phyloP scores from a whole-genome alignment of 139 green algal genomes.

The Mychonastes homosphaera region DNA sequence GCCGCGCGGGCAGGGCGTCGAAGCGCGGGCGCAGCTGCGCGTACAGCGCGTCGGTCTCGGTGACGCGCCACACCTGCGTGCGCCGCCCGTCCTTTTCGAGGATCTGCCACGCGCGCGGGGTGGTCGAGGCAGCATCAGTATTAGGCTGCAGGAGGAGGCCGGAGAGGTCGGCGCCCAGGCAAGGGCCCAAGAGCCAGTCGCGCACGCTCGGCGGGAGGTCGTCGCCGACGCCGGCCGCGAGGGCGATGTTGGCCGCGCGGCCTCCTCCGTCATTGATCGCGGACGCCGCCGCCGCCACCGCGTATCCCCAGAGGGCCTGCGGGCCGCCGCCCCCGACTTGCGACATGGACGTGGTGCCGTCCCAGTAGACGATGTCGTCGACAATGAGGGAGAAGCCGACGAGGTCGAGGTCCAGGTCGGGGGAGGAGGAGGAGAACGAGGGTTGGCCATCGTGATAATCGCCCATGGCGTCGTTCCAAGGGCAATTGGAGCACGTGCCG shows the following conservation, averaged over 20 bases:
- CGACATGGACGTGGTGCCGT: slow-evolving; percentile 41
- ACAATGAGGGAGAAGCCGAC: slow-evolving; percentile 47
- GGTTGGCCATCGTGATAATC: too few species aligned
- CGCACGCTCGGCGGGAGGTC: slow-evolving; percentile 25
- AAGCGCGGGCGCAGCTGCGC: slow-evolving; percentile 40
- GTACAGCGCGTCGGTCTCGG: slow-evolving; percentile 30
- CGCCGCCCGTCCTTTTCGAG: slow-evolving; percentile 45
- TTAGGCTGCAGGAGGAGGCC: slow-evolving; percentile 29
- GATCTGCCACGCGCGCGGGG: slow-evolving; percentile 55
- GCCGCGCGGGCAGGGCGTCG: slow-evolving; percentile 26
- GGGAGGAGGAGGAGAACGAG: too few species aligned
- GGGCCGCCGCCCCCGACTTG: slow-evolving; percentile 43
- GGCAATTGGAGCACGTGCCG: too few species aligned
- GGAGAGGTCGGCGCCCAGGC: slow-evolving; percentile 19
- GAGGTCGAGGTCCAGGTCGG: slow-evolving; percentile 16
- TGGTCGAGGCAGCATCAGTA: too few species aligned
- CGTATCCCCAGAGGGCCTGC: slow-evolving; percentile 48
- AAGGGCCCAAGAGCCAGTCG: slow-evolving; percentile 25
- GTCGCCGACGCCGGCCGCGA: slow-evolving; percentile 32
- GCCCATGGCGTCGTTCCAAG: too few species aligned
- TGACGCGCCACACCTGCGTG: slow-evolving; percentile 47
- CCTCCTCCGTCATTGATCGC: not conserved
- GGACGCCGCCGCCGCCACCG: slow-evolving; percentile 20
- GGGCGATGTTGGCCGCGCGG: slow-evolving; percentile 9
- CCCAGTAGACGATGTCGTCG: slow-evolving; percentile 46